Conservation (phyloP, 179 eudicot species). For the Heliamphora pulchella region DNA sequence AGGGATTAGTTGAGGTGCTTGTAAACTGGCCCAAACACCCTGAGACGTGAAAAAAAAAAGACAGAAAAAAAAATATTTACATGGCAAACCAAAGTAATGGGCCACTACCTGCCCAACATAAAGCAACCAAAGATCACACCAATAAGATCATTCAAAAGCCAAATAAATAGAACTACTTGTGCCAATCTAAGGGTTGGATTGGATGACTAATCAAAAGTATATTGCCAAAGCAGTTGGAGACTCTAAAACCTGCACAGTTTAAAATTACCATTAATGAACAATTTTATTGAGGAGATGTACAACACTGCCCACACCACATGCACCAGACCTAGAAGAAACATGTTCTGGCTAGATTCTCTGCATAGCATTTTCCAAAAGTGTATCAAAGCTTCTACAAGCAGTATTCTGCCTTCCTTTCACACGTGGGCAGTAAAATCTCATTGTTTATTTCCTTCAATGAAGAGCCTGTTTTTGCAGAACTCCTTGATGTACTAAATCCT, state of each 20-base stretch:
- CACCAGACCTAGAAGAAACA: not conserved
- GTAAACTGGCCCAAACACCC: too few relatives aligned
- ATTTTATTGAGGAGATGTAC: not conserved
- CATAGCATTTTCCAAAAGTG: not conserved
- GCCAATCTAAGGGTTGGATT: not conserved
- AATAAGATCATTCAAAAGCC: conserved; percentile 3
- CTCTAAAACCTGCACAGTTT: not conserved
- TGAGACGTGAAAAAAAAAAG: not conserved
- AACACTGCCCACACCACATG: not conserved
- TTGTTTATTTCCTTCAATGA: conserved; percentile 10
- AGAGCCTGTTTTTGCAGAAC: conserved; percentile 12
- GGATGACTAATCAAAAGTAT: not conserved
- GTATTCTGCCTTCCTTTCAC: conserved; percentile 22
- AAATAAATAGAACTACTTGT: not conserved
- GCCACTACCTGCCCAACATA: not conserved
- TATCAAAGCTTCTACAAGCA: not conserved
- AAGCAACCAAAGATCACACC: not conserved
- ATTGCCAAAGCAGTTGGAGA: not conserved
- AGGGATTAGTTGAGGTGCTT: too few relatives aligned
- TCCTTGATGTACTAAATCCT: conserved; percentile 6
- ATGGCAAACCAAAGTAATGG: not conserved
- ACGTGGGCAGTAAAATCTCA: conserved; percentile 15
- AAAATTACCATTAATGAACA: not conserved
- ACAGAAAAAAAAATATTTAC: not conserved
- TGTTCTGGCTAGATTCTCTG: not conserved